phyloP scores from a whole-genome alignment of 345 rosid species.

The Eucalyptus fibrosa region DNA sequence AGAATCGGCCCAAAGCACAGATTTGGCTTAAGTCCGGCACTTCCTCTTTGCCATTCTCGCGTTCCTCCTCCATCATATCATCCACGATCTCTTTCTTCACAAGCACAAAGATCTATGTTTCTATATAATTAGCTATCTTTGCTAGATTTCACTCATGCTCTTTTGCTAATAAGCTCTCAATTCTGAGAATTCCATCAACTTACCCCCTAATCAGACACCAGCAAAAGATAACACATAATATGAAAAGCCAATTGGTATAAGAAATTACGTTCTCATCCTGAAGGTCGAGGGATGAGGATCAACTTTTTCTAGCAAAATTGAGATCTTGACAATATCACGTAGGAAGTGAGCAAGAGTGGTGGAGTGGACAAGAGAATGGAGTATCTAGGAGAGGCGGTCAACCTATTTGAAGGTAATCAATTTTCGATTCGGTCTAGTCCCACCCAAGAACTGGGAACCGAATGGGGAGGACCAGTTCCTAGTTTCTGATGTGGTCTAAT shows the following conservation, averaged over 20 bases:
- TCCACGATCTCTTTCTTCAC: background rate
- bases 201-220: background rate
- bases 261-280: background rate
- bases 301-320: background rate
- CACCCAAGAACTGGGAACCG: too few relatives aligned
- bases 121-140: background rate
- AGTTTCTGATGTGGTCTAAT: too few relatives aligned
- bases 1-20: background rate
- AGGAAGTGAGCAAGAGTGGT: background rate
- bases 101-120: background rate
- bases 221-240: background rate
- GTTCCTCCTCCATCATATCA: background rate
- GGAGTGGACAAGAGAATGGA: constrained; percentile 30
- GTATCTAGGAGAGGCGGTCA: constrained; percentile 46
- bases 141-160: background rate
- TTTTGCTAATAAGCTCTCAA: background rate
- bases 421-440: too few relatives aligned
- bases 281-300: background rate
- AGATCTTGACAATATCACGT: background rate
- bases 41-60: background rate
- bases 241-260: background rate
- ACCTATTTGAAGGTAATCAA: too few relatives aligned
- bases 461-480: too few relatives aligned
- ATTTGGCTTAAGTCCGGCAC: background rate
- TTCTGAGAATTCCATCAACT: background rate